phyloP scores from a whole-genome alignment of 768 basidiomycete genomes.

The Calocera viscosa region DNA sequence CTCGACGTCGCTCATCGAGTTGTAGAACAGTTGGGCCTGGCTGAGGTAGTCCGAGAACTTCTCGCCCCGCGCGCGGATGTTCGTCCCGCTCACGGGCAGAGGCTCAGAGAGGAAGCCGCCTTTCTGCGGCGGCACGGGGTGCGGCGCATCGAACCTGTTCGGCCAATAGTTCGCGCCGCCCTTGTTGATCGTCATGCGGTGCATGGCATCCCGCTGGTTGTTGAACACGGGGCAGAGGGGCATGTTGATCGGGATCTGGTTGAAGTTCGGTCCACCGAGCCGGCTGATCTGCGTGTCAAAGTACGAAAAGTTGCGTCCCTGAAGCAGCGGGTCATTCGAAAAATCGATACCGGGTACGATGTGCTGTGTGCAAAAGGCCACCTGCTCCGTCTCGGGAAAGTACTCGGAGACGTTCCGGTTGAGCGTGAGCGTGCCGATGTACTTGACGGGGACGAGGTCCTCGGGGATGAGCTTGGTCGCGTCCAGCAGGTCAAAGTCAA shows the following conservation, averaged over 20 bases:
- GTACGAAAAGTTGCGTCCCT: constrained; percentile 78
- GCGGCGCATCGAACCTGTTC: constrained; percentile 46
- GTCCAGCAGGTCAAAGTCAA: constrained; percentile 80
- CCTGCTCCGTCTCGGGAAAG: constrained; percentile 80
- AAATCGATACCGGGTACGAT: constrained; percentile 40
- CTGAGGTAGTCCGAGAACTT: constrained; percentile 65
- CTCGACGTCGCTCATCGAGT: constrained; percentile 60
- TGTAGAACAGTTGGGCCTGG: constrained; percentile 72
- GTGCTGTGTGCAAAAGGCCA: constrained; percentile 65
- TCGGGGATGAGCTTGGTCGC: constrained; percentile 80
- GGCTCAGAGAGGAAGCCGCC: constrained; percentile 33
- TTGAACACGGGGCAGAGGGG: constrained; percentile 65
- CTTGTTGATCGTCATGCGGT: constrained; percentile 45
- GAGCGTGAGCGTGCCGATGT: constrained; percentile 58
- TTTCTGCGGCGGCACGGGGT: constrained; percentile 36
- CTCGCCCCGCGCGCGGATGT: constrained; percentile 33
- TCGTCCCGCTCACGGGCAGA: constrained; percentile 35
- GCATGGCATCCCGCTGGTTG: constrained; percentile 49
- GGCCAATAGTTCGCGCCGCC: constrained; percentile 68
- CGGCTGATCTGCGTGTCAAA: constrained; percentile 74
- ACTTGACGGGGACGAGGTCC: constrained; percentile 61
- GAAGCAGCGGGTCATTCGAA: constrained; percentile 55
- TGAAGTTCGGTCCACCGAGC: constrained; percentile 57
- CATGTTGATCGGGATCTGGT: constrained; percentile 63
- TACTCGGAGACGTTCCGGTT: constrained; percentile 41